Evolutionary conservation across 2,329 filamentous ascomycete genomes (phyloP).

Genomic region (Thielaviopsis euricoi): DNA sequence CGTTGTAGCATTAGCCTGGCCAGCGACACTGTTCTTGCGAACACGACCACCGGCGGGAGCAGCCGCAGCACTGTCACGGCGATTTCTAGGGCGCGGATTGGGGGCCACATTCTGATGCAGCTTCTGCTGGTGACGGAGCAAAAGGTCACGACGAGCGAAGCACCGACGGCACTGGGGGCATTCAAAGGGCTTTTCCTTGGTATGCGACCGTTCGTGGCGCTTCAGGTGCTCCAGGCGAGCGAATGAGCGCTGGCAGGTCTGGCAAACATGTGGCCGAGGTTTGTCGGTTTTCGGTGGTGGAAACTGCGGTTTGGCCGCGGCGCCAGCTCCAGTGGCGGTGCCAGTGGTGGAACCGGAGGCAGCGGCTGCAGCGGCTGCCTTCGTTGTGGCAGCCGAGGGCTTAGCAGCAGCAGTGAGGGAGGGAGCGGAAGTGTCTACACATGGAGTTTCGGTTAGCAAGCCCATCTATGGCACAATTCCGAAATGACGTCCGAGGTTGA

Average conservation of each 20-base stretch:
- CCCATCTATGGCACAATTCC: neutral
- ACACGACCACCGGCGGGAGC: constrained; percentile 49
- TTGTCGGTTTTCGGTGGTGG: constrained; percentile 93
- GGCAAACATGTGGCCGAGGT: constrained; percentile 85
- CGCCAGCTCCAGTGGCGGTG: constrained; percentile 27
- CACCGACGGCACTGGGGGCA: constrained; percentile 88
- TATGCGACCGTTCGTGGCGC: constrained; percentile 93
- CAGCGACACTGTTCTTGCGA: constrained; percentile 81
- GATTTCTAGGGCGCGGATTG: constrained; percentile 69
- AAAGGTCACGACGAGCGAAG: constrained; percentile 81
- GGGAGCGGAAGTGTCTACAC: neutral
- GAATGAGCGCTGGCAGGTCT: constrained; percentile 80
- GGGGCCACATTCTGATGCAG: constrained; percentile 85
- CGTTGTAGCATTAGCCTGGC: constrained; percentile 25
- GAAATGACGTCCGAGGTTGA: neutral
- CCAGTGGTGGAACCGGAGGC: constrained; percentile 25
- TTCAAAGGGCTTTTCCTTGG: constrained; percentile 97
- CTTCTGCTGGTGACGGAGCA: constrained; percentile 95
- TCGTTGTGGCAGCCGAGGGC: neutral
- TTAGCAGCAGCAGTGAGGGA: neutral
- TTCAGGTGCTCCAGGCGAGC: constrained; percentile 92
- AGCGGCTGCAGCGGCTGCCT: neutral
- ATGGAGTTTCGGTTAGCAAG: neutral
- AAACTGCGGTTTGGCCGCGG: constrained; percentile 28
- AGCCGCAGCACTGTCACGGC: constrained; percentile 74